Conservation (phyloP, 805 yeast genomes). For the Candida jianshihensis region DNA sequence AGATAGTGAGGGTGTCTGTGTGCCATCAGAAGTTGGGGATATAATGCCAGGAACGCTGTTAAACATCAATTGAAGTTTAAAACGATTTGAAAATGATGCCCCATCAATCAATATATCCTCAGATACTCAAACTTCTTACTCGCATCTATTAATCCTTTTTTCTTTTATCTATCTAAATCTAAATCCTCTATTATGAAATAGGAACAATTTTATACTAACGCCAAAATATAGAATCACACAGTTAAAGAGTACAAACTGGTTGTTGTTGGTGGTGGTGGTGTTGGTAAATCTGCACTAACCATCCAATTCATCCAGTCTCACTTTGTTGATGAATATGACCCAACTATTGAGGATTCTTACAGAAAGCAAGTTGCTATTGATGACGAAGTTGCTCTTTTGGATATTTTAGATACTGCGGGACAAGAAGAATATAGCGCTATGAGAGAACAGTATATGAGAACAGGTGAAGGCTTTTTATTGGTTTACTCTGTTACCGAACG, state of each 20-base stretch:
- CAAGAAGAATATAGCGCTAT: conserved; percentile 94
- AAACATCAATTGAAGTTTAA: no score
- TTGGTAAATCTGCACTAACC: conserved; percentile 94
- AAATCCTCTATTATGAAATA: no score
- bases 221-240: conserved; percentile 25
- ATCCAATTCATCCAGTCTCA: conserved; percentile 92
- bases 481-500: conserved; percentile 86
- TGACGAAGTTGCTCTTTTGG: conserved; percentile 67
- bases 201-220: not conserved
- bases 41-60: no score
- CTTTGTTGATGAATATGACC: conserved; percentile 96
- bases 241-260: conserved; percentile 84
- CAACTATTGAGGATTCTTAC: conserved; percentile 91
- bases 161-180: no score
- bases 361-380: conserved; percentile 85
- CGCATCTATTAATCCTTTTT: no score
- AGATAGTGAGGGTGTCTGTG: no score
- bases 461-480: conserved; percentile 88
- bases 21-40: no score
- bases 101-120: no score
- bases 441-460: conserved; percentile 92
- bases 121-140: no score
- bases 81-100: no score
- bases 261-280: conserved; percentile 98
- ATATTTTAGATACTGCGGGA: conserved; percentile 96